Percentiles rank a stretch among this genome's conserved stretches.
phyloP scores from a whole-genome alignment of 2,329 filamentous ascomycete genomes.

The Penicillium sumatraense region DNA sequence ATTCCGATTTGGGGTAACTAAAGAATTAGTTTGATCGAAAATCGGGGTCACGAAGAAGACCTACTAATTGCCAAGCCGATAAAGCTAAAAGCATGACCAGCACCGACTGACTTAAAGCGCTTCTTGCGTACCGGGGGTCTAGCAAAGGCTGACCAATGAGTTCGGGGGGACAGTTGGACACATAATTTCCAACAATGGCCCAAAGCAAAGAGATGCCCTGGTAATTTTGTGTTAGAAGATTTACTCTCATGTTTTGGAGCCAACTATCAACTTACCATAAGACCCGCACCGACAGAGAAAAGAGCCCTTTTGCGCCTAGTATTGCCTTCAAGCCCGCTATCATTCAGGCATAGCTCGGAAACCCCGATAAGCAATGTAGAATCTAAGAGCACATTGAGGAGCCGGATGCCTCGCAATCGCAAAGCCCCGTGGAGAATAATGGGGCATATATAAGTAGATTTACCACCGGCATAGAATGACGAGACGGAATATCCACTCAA shows the following conservation, averaged over 20 bases:
- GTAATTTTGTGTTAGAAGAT: slow-evolving; percentile 9
- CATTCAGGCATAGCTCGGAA: slow-evolving; percentile 33
- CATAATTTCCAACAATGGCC: slow-evolving; percentile 37
- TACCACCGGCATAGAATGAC: slow-evolving; percentile 39
- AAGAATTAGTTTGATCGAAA: slow-evolving; percentile 14
- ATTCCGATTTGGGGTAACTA: slow-evolving; percentile 48
- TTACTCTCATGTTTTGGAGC: background rate
- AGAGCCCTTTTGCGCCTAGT: slow-evolving; percentile 31
- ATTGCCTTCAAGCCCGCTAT: slow-evolving; percentile 23
- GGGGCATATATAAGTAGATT: slow-evolving; percentile 57
- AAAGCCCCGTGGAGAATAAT: slow-evolving; percentile 38
- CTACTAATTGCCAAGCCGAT: slow-evolving; percentile 46
- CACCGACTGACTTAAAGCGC: slow-evolving; percentile 41
- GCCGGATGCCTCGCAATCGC: slow-evolving; percentile 43
- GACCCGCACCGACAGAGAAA: slow-evolving; percentile 33
- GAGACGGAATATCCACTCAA: slow-evolving; percentile 44
- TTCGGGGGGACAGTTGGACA: slow-evolving; percentile 41
- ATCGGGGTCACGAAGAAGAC: slow-evolving; percentile 27
- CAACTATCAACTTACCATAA: slow-evolving; percentile 32
- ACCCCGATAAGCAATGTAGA: slow-evolving; percentile 43
- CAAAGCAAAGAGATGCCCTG: slow-evolving; percentile 44
- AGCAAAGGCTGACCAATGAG: slow-evolving; percentile 46
- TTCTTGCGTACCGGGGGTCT: slow-evolving; percentile 42
- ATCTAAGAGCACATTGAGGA: slow-evolving; percentile 47
- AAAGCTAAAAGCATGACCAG: slow-evolving; percentile 40